A percentile compares a stretch with the other conserved stretches of the same genome.
These are phyloP conservation scores for Colletotrichum paranaense DNA, from an alignment of 2,329 filamentous ascomycete species.

Conservation along the genomic window DNA sequence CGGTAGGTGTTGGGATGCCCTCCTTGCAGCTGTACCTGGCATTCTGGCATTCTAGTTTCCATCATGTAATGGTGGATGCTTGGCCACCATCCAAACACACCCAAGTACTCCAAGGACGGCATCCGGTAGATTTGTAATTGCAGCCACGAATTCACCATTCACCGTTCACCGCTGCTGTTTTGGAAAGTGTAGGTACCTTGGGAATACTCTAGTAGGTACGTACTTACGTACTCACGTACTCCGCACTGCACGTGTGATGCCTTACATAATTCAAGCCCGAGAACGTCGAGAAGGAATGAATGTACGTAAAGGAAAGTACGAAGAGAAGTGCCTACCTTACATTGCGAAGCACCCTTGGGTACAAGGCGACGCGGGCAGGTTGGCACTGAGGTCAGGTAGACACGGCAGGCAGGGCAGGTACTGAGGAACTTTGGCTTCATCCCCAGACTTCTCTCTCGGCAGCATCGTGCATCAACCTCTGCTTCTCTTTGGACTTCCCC, in stretches of 20 bases:
- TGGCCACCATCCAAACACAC: neutral
- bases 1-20: neutral
- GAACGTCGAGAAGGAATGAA: neutral
- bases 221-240: neutral
- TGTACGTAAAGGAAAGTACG: neutral
- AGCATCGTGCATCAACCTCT: constrained; percentile 31
- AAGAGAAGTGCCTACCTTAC: neutral
- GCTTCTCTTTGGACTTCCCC: constrained; percentile 27
- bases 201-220: neutral
- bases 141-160: constrained; percentile 30
- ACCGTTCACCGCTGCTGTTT: constrained; percentile 17
- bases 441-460: constrained; percentile 26
- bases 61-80: constrained; percentile 31
- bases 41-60: constrained; percentile 32
- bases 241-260: neutral
- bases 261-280: neutral
- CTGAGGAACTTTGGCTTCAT: neutral
- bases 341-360: neutral
- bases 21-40: constrained; percentile 26
- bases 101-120: neutral
- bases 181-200: neutral
- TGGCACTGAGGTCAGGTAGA: neutral
- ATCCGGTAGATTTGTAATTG: constrained; percentile 25
- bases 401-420: neutral
- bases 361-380: neutral